Evolutionary conservation across 2,329 filamentous ascomycete species (phyloP).

Genomic region (Colletotrichum tropicicola): DNA sequence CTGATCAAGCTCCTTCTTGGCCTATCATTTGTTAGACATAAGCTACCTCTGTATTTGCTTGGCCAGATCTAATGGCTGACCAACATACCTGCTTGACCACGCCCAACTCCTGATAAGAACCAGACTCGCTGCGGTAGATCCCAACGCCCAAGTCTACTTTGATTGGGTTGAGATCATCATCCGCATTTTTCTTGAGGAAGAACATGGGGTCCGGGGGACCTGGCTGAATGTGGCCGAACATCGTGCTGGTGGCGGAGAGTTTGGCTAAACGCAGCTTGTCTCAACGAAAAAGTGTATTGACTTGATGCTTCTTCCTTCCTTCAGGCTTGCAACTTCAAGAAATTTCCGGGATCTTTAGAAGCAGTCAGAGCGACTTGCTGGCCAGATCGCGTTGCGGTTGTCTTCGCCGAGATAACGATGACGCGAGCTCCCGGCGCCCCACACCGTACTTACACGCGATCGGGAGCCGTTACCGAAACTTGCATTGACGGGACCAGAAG

Average conservation of each 20-base stretch:
- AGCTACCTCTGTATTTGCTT: not conserved
- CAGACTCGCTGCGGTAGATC: conserved; percentile 44
- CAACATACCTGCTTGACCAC: conserved; percentile 35
- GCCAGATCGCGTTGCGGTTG: not conserved
- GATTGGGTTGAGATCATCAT: conserved; percentile 37
- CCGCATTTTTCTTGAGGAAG: conserved; percentile 40
- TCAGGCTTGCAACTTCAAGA: no score
- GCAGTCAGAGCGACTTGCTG: no score
- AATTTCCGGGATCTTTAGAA: no score
- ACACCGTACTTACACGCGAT: not conserved
- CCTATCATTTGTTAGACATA: conserved; percentile 27
- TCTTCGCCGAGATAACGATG: conserved; percentile 4
- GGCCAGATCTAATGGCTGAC: not conserved
- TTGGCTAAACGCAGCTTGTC: no score
- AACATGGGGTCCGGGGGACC: conserved; percentile 41
- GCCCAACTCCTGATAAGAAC: conserved; percentile 41
- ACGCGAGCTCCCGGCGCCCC: not conserved
- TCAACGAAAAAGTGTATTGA: not conserved
- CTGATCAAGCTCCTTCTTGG: conserved; percentile 33
- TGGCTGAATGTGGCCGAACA: conserved; percentile 55
- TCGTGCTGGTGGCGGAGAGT: not conserved
- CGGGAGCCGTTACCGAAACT: not conserved
- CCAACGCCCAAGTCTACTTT: conserved; percentile 48
- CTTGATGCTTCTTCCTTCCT: no score
- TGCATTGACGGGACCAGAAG: not conserved